These are phyloP conservation scores for Panaeolus cyanescens DNA, from an alignment of 768 basidiomycete genomes.

Conservation along the genomic window DNA sequence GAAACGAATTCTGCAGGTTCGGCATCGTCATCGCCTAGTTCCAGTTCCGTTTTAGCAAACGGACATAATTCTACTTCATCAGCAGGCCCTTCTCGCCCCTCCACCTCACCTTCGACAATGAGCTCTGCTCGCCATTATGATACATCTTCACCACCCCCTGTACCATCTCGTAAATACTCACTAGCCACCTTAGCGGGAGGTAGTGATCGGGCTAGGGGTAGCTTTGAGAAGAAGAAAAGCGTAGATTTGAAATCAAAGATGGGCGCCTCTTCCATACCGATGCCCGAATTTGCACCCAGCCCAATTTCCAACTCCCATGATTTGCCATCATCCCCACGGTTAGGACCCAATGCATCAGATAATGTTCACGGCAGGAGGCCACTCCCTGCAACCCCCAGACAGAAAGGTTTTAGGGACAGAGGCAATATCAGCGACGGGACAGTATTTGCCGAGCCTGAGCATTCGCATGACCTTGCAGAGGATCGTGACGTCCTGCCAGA, in stretches of 20 bases:
- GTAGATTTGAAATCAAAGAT: conserved; percentile 14
- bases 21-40: conserved; percentile 29
- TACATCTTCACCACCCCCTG: conserved; percentile 12
- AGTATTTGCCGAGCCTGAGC: conserved; percentile 1
- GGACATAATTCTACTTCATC: conserved; percentile 22
- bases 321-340: background rate
- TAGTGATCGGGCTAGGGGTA: conserved; percentile 13
- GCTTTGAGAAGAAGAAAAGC: conserved; percentile 18
- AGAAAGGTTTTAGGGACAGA: background rate
- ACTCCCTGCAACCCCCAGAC: background rate
- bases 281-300: background rate
- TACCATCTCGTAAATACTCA: conserved; percentile 25
- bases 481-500: background rate
- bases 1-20: conserved; percentile 27
- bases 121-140: conserved; percentile 4
- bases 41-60: conserved; percentile 20
- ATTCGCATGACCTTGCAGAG: background rate
- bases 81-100: background rate
- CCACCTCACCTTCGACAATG: conserved; percentile 11
- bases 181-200: conserved; percentile 12
- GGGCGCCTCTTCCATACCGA: background rate
- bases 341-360: background rate
- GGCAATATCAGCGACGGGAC: background rate
- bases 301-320: background rate
- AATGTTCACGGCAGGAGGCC: background rate